Evolutionary conservation across 495 filamentous ascomycete species (phyloP), one percentile per base, ranked within the genome.

Genomic region (Tuber melanosporum): DNA sequence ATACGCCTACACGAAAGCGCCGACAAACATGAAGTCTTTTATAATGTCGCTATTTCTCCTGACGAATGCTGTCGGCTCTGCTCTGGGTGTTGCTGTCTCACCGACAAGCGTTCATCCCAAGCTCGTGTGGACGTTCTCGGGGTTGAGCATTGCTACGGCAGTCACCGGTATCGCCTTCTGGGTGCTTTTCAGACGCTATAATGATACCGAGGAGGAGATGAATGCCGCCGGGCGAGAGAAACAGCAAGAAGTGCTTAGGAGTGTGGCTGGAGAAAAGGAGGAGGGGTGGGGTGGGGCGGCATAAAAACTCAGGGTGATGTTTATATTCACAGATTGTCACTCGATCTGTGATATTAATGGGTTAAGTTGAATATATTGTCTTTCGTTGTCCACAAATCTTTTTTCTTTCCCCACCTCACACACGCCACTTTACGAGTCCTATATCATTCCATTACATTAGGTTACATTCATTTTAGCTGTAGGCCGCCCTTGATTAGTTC

Each of bases 1-100:
- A 81, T 88, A 92, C 78, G 91, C 91, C 3, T 93, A 91, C 85
- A 90, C 91, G 10, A 89, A 91, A 42, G 89, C 91, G 0, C 91
- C 91, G 0, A 84, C 87, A 41, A 88, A 87, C 79, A 93, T 93
- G 91, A 88, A 90, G 74, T 88, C 88, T 70, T 86, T 93, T 46
- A 89, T 93, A 36, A 89, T 90, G 79, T 88, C 89, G 26, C 82
- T 93, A 70, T 92, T 89, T 83, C 84, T 92, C 32, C 86, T 91
- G 79, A 89, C 86, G 82, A 89, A 85, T 19, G 89, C 88, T 26
- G 77, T 91, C 39, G 90, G 88, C 62, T 91, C 89, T 75, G 87
- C 86, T 39, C 86, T 90, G 17, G 89, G 89, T 17, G 84, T 90
- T 72, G 89, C 89, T n/a, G 84, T 89, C 78, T 86, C 88, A 19